Evolutionary conservation across 2,329 filamentous ascomycete genomes (phyloP), one percentile per base, ranked within the genome.

Genomic region (Apiospora saccharicola): DNA sequence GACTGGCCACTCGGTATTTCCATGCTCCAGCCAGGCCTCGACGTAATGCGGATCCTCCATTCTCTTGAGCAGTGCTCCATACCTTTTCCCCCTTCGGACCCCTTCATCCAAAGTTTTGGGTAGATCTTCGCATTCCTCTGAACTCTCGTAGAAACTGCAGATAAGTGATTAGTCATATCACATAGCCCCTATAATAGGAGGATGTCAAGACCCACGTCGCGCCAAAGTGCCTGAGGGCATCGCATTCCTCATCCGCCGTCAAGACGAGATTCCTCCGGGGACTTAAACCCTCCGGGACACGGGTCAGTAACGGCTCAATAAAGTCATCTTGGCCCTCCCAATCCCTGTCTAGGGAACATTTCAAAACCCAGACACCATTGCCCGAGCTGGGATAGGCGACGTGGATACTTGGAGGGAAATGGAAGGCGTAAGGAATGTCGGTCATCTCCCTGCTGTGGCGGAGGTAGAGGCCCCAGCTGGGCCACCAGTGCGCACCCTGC

Each of bases 401-500:
- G 44, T 69, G 22, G 16, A 69, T 69, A 5, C 44, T 19, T 3
- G 68, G 44, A 0, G 46, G 68, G 10, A 53, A 53, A 24, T 69
- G 68, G 68, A 51, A 69, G 19, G 51, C 68, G 26, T 53, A 51
- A 19, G 14, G 4, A 12, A 34, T 7, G 43, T 8, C 4, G 13
- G 12, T 34, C 8, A 69, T 19, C 26, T n/a, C 26, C 13, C 51
- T 16, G 46, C 49, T 49, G 44, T 69, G 68, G 26, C 37, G 26
- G 0, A 34, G 44, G 26, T 69, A 69, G 44, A 51, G 19, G 37
- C 30, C 37, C 68, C 37, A 22, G n/a, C 68, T 34, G 16, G 68
- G 68, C 68, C 68, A 69, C 68, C 44, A 69, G 44, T 69, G 68
- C 68, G 44, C 68, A 13, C 26, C 68, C 1, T 51, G 44, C 5